These are phyloP conservation scores for Cairneyella variabilis DNA, from an alignment of 495 filamentous ascomycete genomes.

Conservation along the genomic window DNA sequence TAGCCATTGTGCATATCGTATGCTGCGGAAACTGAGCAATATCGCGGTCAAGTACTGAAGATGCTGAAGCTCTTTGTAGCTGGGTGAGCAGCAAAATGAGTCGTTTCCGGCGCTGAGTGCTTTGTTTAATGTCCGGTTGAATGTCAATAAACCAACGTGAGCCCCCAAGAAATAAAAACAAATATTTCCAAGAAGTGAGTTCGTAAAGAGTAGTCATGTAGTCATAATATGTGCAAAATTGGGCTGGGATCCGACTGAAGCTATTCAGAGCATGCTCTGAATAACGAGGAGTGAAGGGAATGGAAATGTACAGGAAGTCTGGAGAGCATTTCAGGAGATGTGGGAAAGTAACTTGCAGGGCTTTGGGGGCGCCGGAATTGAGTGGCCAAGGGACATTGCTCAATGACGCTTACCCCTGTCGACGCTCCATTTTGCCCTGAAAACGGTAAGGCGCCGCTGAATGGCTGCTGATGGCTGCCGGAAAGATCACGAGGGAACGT, in stretches of 20 bases:
- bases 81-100: conserved; percentile 14
- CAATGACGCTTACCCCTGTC: neutral
- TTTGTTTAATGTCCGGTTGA: conserved; percentile 22
- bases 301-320: neutral
- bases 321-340: neutral
- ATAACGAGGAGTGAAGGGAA: neutral
- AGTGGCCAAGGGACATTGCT: neutral
- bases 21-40: conserved; percentile 7
- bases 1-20: conserved; percentile 25
- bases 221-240: conserved; percentile 13
- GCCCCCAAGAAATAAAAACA: conserved; percentile 12
- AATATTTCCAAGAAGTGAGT: conserved; percentile 15
- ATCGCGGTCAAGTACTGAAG: conserved; percentile 15
- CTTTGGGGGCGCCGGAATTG: neutral
- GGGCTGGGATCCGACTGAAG: neutral
- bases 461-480: too few species aligned
- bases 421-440: too few species aligned
- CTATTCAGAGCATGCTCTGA: neutral
- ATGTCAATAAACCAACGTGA: conserved; percentile 21
- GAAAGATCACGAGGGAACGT: too few species aligned
- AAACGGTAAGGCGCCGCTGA: too few species aligned
- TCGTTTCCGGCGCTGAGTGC: conserved; percentile 2
- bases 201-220: conserved; percentile 17
- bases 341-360: neutral
- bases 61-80: conserved; percentile 9